These are phyloP conservation scores for Xenoacremonium recifei DNA, from an alignment of 2,329 filamentous ascomycete genomes.

Conservation along the genomic window DNA sequence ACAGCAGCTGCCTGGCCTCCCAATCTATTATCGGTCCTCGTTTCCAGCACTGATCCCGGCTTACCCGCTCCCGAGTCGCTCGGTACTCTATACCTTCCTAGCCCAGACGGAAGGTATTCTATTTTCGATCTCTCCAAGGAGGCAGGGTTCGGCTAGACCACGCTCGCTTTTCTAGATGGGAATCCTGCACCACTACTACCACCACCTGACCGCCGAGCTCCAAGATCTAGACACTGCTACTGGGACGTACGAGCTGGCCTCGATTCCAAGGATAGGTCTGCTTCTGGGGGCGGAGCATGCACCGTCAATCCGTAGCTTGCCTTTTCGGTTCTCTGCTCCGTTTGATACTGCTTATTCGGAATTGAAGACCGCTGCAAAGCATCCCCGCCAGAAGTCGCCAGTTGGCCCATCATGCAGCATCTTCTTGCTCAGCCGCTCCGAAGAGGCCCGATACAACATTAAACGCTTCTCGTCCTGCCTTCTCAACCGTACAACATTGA, in stretches of 20 bases:
- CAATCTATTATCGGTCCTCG: background rate
- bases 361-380: too few relatives aligned
- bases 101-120: background rate
- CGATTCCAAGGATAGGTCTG: background rate
- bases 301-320: background rate
- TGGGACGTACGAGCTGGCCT: background rate
- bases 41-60: background rate
- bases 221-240: background rate
- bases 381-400: background rate
- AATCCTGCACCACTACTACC: conserved; percentile 1
- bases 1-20: background rate
- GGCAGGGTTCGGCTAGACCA: background rate
- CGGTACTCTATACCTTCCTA: too few relatives aligned
- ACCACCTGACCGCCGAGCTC: conserved; percentile 3
- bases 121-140: background rate
- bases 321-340: background rate
- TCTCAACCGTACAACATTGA: too few relatives aligned
- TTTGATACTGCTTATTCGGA: background rate
- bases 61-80: too few relatives aligned
- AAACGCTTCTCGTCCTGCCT: too few relatives aligned
- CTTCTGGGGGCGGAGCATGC: background rate
- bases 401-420: background rate
- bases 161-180: background rate
- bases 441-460: too few relatives aligned
- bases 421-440: too few relatives aligned